Evolutionary conservation across 495 filamentous ascomycete species (phyloP).

Genomic region (Sphaerosporella brunnea): DNA sequence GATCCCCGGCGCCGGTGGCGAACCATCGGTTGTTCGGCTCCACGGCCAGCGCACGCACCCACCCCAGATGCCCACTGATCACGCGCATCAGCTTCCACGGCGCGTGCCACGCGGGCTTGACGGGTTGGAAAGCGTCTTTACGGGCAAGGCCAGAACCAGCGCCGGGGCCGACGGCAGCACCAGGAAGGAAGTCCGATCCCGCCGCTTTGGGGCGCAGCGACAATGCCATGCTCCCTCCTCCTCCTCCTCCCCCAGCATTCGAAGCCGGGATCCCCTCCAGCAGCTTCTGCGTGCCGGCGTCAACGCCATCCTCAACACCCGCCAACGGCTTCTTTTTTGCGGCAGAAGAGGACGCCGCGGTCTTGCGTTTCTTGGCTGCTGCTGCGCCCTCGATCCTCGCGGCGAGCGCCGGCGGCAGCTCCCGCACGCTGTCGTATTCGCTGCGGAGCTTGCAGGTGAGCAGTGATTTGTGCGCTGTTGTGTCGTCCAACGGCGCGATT

Average conservation of each 20-base stretch:
- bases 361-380: constrained; percentile 40
- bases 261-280: constrained; percentile 48
- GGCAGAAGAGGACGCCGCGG: neutral
- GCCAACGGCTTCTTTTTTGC: constrained; percentile 26
- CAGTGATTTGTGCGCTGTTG: constrained; percentile 25
- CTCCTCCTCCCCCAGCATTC: too few relatives aligned
- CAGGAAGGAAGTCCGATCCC: constrained; percentile 7
- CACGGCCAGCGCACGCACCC: constrained; percentile 79
- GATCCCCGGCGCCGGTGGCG: constrained; percentile 83
- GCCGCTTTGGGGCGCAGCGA: constrained; percentile 30
- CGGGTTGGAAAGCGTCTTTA: constrained; percentile 38
- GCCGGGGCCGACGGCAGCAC: constrained; percentile 10
- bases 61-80: constrained; percentile 89
- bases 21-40: constrained; percentile 98
- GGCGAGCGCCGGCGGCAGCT: constrained; percentile 68
- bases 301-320: constrained; percentile 33
- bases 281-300: constrained; percentile 45
- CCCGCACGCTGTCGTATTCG: constrained; percentile 69
- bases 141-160: constrained; percentile 20
- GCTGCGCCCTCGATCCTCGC: constrained; percentile 58
- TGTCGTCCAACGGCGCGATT: constrained; percentile 28
- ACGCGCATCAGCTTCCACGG: constrained; percentile 98
- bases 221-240: constrained; percentile 41
- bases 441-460: constrained; percentile 34
- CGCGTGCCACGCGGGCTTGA: constrained; percentile 81